Conservation (phyloP, 1,284 basidiomycete genomes). For the Porodaedalea pini region DNA sequence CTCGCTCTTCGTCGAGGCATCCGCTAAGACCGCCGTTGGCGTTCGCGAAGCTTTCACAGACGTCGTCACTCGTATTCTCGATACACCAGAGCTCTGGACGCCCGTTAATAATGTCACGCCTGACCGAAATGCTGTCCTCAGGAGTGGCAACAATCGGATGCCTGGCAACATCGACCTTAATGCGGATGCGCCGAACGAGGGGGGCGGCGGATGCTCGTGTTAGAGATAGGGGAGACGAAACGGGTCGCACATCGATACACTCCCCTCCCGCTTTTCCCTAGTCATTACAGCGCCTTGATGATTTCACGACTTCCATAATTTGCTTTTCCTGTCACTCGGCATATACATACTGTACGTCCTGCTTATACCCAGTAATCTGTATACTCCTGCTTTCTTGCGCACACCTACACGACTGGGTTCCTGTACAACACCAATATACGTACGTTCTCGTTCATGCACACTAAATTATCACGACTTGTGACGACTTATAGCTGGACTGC, state of each 20-base stretch:
- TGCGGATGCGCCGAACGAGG: not conserved
- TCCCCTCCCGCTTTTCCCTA: not conserved
- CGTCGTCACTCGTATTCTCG: conserved; percentile 69
- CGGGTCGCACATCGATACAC: too few relatives aligned
- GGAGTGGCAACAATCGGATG: conserved; percentile 1
- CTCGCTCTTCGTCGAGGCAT: conserved; percentile 83
- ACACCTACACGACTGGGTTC: too few relatives aligned
- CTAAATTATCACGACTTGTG: too few relatives aligned
- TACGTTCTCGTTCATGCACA: too few relatives aligned
- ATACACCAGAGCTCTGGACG: conserved; percentile 68
- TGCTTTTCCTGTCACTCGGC: not conserved
- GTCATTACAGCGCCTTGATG: not conserved
- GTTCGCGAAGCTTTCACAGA: conserved; percentile 80
- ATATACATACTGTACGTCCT: not conserved
- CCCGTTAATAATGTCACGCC: conserved; percentile 25
- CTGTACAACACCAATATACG: too few relatives aligned
- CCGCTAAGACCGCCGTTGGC: conserved; percentile 82
- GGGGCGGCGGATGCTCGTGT: conserved; percentile 1
- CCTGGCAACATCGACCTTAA: conserved; percentile 12
- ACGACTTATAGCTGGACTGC: too few relatives aligned
- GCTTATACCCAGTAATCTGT: not conserved
- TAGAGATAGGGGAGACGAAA: too few relatives aligned
- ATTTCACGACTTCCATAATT: not conserved
- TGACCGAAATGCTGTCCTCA: conserved; percentile 5
- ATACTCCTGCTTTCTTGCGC: too few relatives aligned